Base-by-base conservation (phyloP, 495 filamentous ascomycete species). In the Baudoinia panamericana region DNA sequence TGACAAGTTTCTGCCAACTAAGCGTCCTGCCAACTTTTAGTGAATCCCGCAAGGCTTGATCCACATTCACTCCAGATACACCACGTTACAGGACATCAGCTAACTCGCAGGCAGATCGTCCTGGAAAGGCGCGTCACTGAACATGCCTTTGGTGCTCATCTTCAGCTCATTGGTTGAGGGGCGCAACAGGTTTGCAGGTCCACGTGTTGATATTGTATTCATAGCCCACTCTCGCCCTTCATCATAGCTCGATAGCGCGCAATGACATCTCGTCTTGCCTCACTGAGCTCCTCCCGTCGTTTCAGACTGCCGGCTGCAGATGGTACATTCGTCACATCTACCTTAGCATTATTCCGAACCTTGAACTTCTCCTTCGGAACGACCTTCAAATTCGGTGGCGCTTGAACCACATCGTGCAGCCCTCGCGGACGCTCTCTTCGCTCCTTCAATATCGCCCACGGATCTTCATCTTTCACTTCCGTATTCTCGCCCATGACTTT, bases 221-320 rank as follows among this genome's bases (percentile, higher is more conserved):
- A 45, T 16, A 33, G 24, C 13, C 36, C 42, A 4, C 45, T 27
- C 11, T 21, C 28, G 16, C 33, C 39, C 22, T 32, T 43, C 82
- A 93, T 90, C 69, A 86, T 68, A 53, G 67, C 68, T 44, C 87
- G 63, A 58, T 96, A 96, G 31, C 72, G 69, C 51, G 85, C 84
- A 34, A 96, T 78, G 12, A 94, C 76, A 32, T 70, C 76, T 55
- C 68, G 72, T 52, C 88, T 68, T 52, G 81, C 76, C 31, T 64
- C 72, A 10, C 80, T 78, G 42, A 96, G 53, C 61, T 93, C 85
- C 59, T 92, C 85, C 55, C 84, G 68, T 56, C 76, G 70, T 46
- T 80, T 70, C 62, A 94, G 65, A 65, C 84, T 88, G 23, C 87
- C 86, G 8, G 75, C 76, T 4, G 71, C 62, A 54, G 76, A 77